Conservation (phyloP, 768 basidiomycete species). For the Dacryopinax primogenitus region DNA sequence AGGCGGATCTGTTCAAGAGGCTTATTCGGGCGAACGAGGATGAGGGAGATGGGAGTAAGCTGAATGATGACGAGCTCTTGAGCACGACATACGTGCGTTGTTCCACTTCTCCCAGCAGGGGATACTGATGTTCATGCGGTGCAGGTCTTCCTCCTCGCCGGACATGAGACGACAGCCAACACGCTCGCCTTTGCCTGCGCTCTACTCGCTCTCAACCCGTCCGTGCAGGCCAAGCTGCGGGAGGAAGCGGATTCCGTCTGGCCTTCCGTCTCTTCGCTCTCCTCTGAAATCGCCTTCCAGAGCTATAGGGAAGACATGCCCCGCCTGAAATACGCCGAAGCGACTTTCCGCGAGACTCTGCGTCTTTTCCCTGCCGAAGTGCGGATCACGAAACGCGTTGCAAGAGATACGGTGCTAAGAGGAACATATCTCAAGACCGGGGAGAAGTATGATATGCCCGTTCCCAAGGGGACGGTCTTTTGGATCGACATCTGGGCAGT, state of each 20-base stretch:
- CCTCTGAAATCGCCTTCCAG: background rate
- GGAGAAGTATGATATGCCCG: constrained; percentile 21
- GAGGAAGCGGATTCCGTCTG: background rate
- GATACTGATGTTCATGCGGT: background rate
- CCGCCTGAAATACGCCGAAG: constrained; percentile 3
- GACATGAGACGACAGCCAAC: constrained; percentile 27
- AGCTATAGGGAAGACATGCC: background rate
- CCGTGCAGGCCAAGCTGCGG: constrained; percentile 9
- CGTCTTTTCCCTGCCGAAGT: constrained; percentile 3
- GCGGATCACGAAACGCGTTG: background rate
- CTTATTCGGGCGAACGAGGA: constrained; percentile 36
- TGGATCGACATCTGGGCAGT: constrained; percentile 33
- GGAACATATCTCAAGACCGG: background rate
- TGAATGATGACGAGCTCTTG: constrained; percentile 37
- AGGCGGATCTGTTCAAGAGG: constrained; percentile 34
- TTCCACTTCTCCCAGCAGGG: background rate
- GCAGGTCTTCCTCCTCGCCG: constrained; percentile 38
- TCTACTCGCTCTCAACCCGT: constrained; percentile 12
- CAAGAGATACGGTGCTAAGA: background rate
- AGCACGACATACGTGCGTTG: constrained; percentile 38
- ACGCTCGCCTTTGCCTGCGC: constrained; percentile 13
- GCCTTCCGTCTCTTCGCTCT: background rate
- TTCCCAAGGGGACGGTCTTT: constrained; percentile 32
- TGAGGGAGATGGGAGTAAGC: constrained; percentile 21
- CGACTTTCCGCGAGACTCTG: constrained; percentile 5